Evolutionary conservation across 768 basidiomycete genomes (phyloP), one percentile per base, ranked within the genome.

Genomic region (Pulveroboletus sp.): DNA sequence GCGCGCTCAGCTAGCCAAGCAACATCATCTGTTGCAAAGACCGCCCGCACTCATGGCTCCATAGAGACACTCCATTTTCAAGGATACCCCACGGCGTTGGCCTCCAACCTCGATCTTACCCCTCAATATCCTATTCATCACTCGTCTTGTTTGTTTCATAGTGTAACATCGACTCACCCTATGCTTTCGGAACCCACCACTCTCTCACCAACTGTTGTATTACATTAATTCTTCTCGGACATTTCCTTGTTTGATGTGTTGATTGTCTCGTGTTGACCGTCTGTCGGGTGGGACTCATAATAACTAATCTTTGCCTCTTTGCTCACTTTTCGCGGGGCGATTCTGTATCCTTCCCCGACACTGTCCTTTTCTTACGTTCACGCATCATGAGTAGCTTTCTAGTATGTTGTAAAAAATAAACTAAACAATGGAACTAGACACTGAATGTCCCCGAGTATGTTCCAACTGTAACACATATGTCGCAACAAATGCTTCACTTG

Each of bases 1-100:
- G 63, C 79, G 82, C 9, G 70, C 65, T n/a, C 64, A 66, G 33
- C 50, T 62, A 32, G 43, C 53, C 31, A 69, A 65, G 43, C 66
- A 69, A 38, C 68, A 57, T 1, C 66, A 62, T 43, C 44, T 68
- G 12, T 39, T 68, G 29, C 66, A 69, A 23, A 51, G 66, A 46
- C 68, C 68, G 2, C 66, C 68, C 11, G 62, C 68, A 25, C 56
- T 67, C 24, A 62, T 62, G 68, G 47, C 55, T 14, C 49, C 59
- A 49, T 65, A 49, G 47, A 47, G 20, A 24, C 33, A 13, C 36
- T 17, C 17, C 27, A 31, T 12, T n/a, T 42, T 33, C 13, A 17
- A 13, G 46, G 14, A 54, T 53, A 53, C 46, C 42, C 32, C 35
- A 39, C 3, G 12, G 20, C 29, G 13, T 17, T 10, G n/a, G 31